Base-by-base conservation (phyloP, 495 filamentous ascomycete genomes). In the Patellaria atrata region DNA sequence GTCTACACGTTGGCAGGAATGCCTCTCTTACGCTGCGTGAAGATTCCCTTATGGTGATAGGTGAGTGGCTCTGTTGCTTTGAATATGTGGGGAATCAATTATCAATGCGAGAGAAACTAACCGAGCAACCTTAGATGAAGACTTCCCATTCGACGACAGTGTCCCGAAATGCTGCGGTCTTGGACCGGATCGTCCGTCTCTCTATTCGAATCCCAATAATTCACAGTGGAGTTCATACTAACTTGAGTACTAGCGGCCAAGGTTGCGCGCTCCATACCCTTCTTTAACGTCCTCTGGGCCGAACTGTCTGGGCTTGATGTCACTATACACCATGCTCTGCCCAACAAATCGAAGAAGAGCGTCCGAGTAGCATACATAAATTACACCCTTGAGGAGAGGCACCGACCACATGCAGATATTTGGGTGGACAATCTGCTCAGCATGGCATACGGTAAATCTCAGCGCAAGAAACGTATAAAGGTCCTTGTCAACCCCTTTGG, bases 401-500 rank as follows among this genome's bases (percentile, higher is more conserved):
- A 73, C 36, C 61, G 60, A 36, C 35, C 56, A 22, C 50, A 54
- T 2, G 65, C 71, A 2, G 61, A 70, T 16, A 40, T 45, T 21
- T 94, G 79, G 80, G 51, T 76, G 7, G 56, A 59, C 3, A 62
- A 52, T 25, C 60, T 94, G 14, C 58, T 94, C 3, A 60, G 71
- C 27, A 63, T 64, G 16, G 70, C 85, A 16, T 94, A 94, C 49
- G 77, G 74, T 13, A 60, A 67, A n/a, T 70, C 75, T 0, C 68
- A 77, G 27, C 70, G 66, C 13, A 66, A 63, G 25, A 87, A 82
- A 52, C 71, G 82, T 17, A 69, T 86, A 45, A 89, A 89, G 58
- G 73, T 96, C 19, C 58, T 94, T 12, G 67, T 97, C 41, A 97
- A 96, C 48, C 89, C 89, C 0, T 79, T 86, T 41, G 82, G 84